These are phyloP conservation scores for Colletotrichum eleusines DNA, from an alignment of 2,329 filamentous ascomycete genomes.

Conservation along the genomic window DNA sequence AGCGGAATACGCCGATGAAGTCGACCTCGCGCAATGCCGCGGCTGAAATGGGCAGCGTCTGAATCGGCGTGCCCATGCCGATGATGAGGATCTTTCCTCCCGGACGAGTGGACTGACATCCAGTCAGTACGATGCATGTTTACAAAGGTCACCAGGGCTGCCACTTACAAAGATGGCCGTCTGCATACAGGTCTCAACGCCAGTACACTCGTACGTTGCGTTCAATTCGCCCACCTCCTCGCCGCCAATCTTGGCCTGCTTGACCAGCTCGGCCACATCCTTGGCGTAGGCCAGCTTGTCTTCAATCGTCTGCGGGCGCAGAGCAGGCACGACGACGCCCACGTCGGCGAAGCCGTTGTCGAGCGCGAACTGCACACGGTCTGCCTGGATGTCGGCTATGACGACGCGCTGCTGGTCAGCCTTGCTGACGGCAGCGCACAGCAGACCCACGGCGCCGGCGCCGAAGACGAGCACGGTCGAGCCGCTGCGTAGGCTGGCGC, in stretches of 20 bases:
- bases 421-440: constrained; percentile 69
- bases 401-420: constrained; percentile 60
- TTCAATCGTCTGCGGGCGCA: constrained; percentile 61
- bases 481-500: constrained; percentile 56
- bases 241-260: constrained; percentile 51
- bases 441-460: constrained; percentile 71
- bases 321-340: constrained; percentile 62
- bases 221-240: constrained; percentile 72
- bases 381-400: constrained; percentile 68
- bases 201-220: constrained; percentile 82
- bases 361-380: constrained; percentile 69
- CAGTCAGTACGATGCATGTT: constrained; percentile 10
- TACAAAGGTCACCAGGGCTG: background rate
- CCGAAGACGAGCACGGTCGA: constrained; percentile 67
- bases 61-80: constrained; percentile 78
- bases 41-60: constrained; percentile 76
- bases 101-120: constrained; percentile 65
- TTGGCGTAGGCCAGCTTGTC: constrained; percentile 66
- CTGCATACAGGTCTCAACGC: constrained; percentile 81
- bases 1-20: constrained; percentile 78
- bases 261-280: constrained; percentile 60
- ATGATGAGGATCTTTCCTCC: constrained; percentile 79
- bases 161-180: constrained; percentile 74
- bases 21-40: constrained; percentile 78
- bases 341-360: constrained; percentile 68